Percentiles rank a stretch among this genome's conserved stretches.
These are phyloP conservation scores for Sedum album DNA, from an alignment of 164 flowering plant genomes.

Conservation along the genomic window DNA sequence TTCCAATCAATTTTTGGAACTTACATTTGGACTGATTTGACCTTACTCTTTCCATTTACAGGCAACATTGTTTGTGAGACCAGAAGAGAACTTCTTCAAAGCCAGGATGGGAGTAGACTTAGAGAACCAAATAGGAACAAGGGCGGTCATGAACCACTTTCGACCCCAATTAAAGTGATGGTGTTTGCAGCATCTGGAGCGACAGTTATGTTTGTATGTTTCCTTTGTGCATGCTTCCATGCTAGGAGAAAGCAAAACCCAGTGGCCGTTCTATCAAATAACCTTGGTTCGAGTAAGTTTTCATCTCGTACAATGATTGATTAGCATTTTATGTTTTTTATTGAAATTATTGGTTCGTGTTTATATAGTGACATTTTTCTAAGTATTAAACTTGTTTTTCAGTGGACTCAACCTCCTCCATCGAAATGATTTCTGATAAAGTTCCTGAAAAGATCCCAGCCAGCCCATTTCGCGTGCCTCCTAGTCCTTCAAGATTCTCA, in stretches of 20 bases:
- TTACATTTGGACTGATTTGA: background rate
- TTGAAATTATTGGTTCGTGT: too few relatives aligned
- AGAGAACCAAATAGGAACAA: conserved; percentile 15
- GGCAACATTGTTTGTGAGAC: conserved; percentile 21
- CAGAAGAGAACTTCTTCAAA: conserved; percentile 42
- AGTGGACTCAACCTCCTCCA: conserved; percentile 55
- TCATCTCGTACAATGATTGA: background rate
- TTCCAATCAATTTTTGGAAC: background rate
- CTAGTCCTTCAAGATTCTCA: too few relatives aligned
- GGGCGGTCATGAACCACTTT: conserved; percentile 10
- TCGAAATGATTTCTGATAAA: conserved; percentile 33
- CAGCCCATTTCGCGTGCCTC: too few relatives aligned
- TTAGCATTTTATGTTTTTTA: too few relatives aligned
- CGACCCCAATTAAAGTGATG: conserved; percentile 19
- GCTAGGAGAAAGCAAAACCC: too few relatives aligned
- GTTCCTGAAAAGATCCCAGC: too few relatives aligned
- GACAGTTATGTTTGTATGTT: conserved; percentile 38
- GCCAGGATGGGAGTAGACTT: conserved; percentile 16
- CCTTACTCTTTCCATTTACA: conserved; percentile 16
- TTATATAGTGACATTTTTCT: too few relatives aligned
- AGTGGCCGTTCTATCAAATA: conserved; percentile 39
- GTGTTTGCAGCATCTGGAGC: conserved; percentile 46
- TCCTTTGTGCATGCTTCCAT: conserved; percentile 67
- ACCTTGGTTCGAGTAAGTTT: conserved; percentile 59
- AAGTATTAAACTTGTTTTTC: conserved; percentile 14